Evolutionary conservation across 306 rosid genomes (phyloP).

Genomic region (Notholithocarpus densiflorus): DNA sequence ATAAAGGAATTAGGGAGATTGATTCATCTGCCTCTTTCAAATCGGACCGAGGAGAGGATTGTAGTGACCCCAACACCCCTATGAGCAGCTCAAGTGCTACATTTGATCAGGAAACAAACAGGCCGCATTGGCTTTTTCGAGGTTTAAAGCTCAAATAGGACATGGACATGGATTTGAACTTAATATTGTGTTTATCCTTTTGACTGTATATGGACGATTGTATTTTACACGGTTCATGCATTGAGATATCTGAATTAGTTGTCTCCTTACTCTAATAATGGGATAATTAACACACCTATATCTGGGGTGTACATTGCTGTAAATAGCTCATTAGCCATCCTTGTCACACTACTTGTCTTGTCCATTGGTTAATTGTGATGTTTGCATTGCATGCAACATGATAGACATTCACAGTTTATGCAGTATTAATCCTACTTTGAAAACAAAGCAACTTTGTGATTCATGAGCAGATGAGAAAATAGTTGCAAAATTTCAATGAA

Average conservation of each 20-base stretch:
- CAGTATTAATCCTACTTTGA: neutral
- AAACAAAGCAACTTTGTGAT: neutral
- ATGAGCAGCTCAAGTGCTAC: slow-evolving; percentile 78
- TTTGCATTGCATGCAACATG: slow-evolving; percentile 5
- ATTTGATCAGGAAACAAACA: slow-evolving; percentile 59
- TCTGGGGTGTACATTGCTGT: slow-evolving; percentile 29
- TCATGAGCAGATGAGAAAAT: neutral
- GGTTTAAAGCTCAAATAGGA: slow-evolving; percentile 68
- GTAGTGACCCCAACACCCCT: slow-evolving; percentile 66
- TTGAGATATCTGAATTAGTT: slow-evolving; percentile 49
- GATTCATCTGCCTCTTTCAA: slow-evolving; percentile 57
- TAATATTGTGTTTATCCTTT: slow-evolving; percentile 25
- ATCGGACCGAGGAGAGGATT: slow-evolving; percentile 68
- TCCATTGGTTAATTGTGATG: neutral
- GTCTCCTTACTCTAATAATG: slow-evolving; percentile 41
- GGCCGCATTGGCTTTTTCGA: slow-evolving; percentile 75
- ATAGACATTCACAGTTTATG: neutral
- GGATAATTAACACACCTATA: slow-evolving; percentile 28
- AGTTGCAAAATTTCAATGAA: neutral
- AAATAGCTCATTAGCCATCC: slow-evolving; percentile 27
- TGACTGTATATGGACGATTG: slow-evolving; percentile 36
- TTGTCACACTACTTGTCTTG: slow-evolving; percentile 8
- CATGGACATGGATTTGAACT: slow-evolving; percentile 12
- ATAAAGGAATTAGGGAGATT: slow-evolving; percentile 35
- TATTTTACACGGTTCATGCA: slow-evolving; percentile 43